Evolutionary conservation across 495 filamentous ascomycete species (phyloP).

Genomic region (Friedmanniomyces simplex): DNA sequence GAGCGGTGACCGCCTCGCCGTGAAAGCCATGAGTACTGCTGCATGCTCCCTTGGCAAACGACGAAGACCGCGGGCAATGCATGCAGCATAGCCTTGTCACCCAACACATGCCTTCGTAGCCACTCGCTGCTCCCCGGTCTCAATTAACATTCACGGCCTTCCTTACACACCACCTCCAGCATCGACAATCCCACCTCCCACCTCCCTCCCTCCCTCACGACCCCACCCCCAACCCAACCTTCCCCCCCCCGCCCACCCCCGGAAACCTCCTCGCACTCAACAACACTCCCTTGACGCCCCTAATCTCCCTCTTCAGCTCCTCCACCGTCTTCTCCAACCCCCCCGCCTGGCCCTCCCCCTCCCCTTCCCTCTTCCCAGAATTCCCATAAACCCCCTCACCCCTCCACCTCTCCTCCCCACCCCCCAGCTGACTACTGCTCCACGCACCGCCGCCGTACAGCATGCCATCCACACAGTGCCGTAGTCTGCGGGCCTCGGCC

Average conservation of each 20-base stretch:
- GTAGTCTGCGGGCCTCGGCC: conserved; percentile 28
- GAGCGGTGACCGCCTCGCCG: too few relatives aligned
- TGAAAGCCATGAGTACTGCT: too few relatives aligned
- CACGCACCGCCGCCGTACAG: conserved; percentile 28
- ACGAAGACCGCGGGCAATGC: too few relatives aligned
- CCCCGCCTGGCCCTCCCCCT: conserved; percentile 32
- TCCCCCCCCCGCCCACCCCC: conserved; percentile 1
- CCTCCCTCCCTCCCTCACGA: neutral
- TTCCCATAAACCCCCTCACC: neutral
- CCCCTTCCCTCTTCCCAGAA: conserved; percentile 18
- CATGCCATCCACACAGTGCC: conserved; percentile 43
- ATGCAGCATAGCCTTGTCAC: too few relatives aligned
- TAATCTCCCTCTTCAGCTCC: conserved; percentile 70
- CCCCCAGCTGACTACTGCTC: too few relatives aligned
- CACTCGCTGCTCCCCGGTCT: too few relatives aligned
- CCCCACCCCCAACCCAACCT: conserved; percentile 39
- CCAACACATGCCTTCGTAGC: too few relatives aligned
- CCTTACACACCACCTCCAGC: too few relatives aligned
- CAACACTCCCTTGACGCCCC: conserved; percentile 89
- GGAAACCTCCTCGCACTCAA: conserved; percentile 61
- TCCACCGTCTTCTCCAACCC: conserved; percentile 59
- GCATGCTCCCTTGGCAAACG: too few relatives aligned
- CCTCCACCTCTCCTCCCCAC: conserved; percentile 2
- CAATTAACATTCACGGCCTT: too few relatives aligned
- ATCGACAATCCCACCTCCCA: too few relatives aligned